Conservation (phyloP, 768 basidiomycete species). For the Hygrocybe punicea region DNA sequence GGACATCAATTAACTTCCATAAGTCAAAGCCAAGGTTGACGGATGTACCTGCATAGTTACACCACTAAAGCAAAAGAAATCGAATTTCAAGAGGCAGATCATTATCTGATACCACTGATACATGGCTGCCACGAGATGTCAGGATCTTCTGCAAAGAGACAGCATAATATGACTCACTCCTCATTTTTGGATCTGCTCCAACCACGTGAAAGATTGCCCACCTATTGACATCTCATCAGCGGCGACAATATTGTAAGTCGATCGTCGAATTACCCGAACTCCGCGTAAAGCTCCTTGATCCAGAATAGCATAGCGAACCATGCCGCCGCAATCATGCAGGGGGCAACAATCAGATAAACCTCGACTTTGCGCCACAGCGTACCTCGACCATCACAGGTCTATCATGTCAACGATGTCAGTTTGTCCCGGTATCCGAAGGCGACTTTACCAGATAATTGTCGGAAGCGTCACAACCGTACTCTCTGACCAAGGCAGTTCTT, state of each 20-base stretch:
- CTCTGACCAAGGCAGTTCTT: slow-evolving; percentile 50
- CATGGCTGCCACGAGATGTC: slow-evolving; percentile 54
- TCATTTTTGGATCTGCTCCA: slow-evolving; percentile 81
- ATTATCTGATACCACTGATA: slow-evolving; percentile 86
- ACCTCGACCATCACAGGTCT: slow-evolving; percentile 50
- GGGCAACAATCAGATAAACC: slow-evolving; percentile 69
- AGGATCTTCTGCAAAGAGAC: slow-evolving; percentile 2
- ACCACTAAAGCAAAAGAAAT: slow-evolving; percentile 85
- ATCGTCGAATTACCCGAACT: slow-evolving; percentile 68
- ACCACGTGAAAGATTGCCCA: slow-evolving; percentile 92
- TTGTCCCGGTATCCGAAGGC: background rate
- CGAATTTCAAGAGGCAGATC: slow-evolving; percentile 84
- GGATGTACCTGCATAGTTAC: slow-evolving; percentile 75
- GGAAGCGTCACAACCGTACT: background rate
- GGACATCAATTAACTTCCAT: background rate
- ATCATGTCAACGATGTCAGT: slow-evolving; percentile 1
- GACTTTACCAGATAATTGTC: slow-evolving; percentile 34
- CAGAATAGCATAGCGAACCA: slow-evolving; percentile 68
- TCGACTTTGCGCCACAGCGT: slow-evolving; percentile 59
- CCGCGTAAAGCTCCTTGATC: slow-evolving; percentile 66
- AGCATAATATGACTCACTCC: slow-evolving; percentile 48
- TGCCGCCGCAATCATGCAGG: slow-evolving; percentile 62
- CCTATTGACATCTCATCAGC: slow-evolving; percentile 35
- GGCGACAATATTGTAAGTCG: slow-evolving; percentile 1
- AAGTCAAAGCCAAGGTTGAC: background rate